These are phyloP conservation scores for Dryas octopetala DNA, from an alignment of 306 rosid genomes.

Conservation along the genomic window DNA sequence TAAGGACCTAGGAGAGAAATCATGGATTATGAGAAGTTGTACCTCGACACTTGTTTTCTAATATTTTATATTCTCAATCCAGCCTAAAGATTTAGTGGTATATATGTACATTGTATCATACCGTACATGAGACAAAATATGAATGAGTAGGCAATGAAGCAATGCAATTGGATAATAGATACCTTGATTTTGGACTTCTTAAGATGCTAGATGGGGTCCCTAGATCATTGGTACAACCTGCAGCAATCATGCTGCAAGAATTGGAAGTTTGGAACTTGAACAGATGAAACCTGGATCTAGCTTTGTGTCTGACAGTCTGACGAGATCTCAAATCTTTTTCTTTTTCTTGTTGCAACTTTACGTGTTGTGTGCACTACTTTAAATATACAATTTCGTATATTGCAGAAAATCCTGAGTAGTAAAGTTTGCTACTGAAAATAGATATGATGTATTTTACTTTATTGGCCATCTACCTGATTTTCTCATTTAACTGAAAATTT, in stretches of 20 bases:
- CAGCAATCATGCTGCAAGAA: background rate
- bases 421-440: too few species aligned
- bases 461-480: constrained; percentile 51
- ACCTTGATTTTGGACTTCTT: background rate
- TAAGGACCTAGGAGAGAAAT: background rate
- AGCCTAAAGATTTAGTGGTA: background rate
- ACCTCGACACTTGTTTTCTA: background rate
- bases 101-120: background rate
- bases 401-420: background rate
- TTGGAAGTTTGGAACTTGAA: background rate
- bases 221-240: background rate
- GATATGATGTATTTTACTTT: constrained; percentile 12
- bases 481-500: constrained; percentile 65
- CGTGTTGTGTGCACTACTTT: background rate
- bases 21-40: background rate
- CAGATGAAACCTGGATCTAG: background rate
- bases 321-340: background rate
- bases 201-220: background rate
- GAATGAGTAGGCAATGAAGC: background rate
- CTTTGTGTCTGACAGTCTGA: background rate
- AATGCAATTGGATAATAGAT: too few species aligned
- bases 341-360: background rate
- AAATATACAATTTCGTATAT: background rate
- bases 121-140: background rate
- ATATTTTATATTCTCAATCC: background rate